Evolutionary conservation across 2,329 filamentous ascomycete genomes (phyloP), one percentile per base, ranked within the genome.

Genomic region (Botrytis hyacinthi): DNA sequence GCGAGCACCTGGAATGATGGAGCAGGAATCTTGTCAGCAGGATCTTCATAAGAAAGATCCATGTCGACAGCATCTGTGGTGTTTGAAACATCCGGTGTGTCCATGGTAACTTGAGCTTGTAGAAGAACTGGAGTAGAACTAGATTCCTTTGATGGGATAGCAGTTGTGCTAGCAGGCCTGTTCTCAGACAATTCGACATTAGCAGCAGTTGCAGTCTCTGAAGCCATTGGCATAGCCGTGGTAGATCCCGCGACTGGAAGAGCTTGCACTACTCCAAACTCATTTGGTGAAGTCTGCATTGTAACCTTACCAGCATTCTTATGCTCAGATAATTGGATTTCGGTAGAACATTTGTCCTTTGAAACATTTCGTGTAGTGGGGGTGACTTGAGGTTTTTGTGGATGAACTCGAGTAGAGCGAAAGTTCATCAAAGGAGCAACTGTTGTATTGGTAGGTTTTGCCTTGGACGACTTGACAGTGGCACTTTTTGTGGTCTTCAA

Each of bases 401-500:
- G 12, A 16, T 8, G 22, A 61, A n/a, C 12, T 16, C 22, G 35
- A 61, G 59, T 14, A 26, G 60, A 62, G 26, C 12, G 14, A 18
- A 40, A 62, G 14, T 62, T 26, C 12, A 7, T 18, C 22, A 16
- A 40, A 18, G 35, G 14, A 62, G 35, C 12, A 37, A 14, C 12
- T n/a, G 6, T 40, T 40, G 26, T n/a, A 62, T 40, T 40, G 16
- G 12, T 3, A 62, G 14, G 22, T 1, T n/a, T 16, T 40, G 26
- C 22, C 60, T n/a, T 26, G 16, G 22, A 4, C 14, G 7, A 62
- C 14, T 16, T 40, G 26, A 20, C 0, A 51, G 6, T n/a, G 12
- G 1, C 1, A 37, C 2, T 5, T 0, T 12, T 22, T 66, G 29
- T 3, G 2, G 20, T n/a, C 29, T 62, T 20, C 5, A 16, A 29